These are phyloP conservation scores for Arachnomyces sp. DNA, from an alignment of 2,329 filamentous ascomycete species.

Conservation along the genomic window DNA sequence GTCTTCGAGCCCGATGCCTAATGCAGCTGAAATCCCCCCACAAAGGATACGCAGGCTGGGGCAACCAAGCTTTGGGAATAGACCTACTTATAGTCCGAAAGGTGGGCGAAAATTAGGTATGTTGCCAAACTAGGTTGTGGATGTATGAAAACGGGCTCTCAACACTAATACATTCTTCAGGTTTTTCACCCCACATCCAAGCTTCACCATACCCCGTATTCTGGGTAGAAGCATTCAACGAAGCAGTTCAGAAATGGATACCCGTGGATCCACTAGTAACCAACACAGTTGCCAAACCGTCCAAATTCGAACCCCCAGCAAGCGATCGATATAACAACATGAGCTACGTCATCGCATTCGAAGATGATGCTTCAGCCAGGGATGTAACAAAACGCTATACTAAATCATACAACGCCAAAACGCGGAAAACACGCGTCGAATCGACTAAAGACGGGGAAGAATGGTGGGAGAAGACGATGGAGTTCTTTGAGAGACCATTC, in stretches of 20 bases:
- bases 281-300: slow-evolving; percentile 64
- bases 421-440: slow-evolving; percentile 72
- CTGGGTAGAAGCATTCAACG: slow-evolving; percentile 89
- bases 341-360: slow-evolving; percentile 77
- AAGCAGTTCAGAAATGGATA: slow-evolving; percentile 84
- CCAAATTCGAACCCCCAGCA: slow-evolving; percentile 71
- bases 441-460: slow-evolving; percentile 44
- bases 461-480: slow-evolving; percentile 48
- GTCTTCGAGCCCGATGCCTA: slow-evolving; percentile 5
- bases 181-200: slow-evolving; percentile 20
- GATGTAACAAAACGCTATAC: slow-evolving; percentile 85
- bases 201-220: slow-evolving; percentile 77
- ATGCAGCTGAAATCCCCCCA: slow-evolving; percentile 7
- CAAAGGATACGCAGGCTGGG: slow-evolving; percentile 25
- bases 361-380: slow-evolving; percentile 64
- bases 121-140: neutral
- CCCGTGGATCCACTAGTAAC: slow-evolving; percentile 80
- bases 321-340: slow-evolving; percentile 68
- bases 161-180: slow-evolving; percentile 1
- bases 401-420: slow-evolving; percentile 86
- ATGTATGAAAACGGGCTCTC: neutral
- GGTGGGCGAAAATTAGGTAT: slow-evolving; percentile 7
- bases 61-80: slow-evolving; percentile 21
- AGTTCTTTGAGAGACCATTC: slow-evolving; percentile 34
- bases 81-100: slow-evolving; percentile 5